Evolutionary conservation across 2,329 filamentous ascomycete species (phyloP).

Genomic region (Magnaporthales sp.): DNA sequence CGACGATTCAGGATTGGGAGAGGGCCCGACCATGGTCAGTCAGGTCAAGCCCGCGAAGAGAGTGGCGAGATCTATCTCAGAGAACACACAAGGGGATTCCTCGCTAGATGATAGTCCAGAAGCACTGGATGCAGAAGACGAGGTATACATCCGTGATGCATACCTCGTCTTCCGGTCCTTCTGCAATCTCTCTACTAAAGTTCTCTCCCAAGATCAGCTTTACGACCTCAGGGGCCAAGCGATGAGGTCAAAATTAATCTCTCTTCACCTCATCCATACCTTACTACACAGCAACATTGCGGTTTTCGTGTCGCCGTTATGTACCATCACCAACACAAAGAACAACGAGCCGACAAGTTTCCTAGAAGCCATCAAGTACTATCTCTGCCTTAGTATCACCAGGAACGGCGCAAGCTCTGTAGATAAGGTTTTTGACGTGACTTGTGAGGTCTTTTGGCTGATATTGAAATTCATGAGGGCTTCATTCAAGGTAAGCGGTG

Average conservation of each 20-base stretch:
- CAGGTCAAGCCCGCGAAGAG: conserved; percentile 42
- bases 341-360: conserved; percentile 84
- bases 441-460: conserved; percentile 95
- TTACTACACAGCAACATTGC: conserved; percentile 88
- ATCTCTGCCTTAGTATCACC: conserved; percentile 89
- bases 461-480: conserved; percentile 92
- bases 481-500: conserved; percentile 69
- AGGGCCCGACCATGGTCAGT: conserved; percentile 59
- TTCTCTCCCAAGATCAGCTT: conserved; percentile 80
- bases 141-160: conserved; percentile 93
- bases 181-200: conserved; percentile 93
- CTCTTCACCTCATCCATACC: conserved; percentile 89
- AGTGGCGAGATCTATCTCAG: conserved; percentile 38
- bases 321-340: conserved; percentile 86
- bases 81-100: conserved; percentile 46
- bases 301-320: conserved; percentile 84
- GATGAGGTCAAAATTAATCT: conserved; percentile 95
- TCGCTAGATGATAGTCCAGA: conserved; percentile 48
- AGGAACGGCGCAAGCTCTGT: conserved; percentile 93
- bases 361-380: conserved; percentile 91
- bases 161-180: conserved; percentile 96
- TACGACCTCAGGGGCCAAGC: conserved; percentile 89
- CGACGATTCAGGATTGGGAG: conserved; percentile 57
- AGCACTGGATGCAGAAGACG: conserved; percentile 66
- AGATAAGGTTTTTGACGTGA: conserved; percentile 86